Base-by-base conservation (phyloP, 129 eudicot genomes). In the Chrysanthemum lavandulifolium region DNA sequence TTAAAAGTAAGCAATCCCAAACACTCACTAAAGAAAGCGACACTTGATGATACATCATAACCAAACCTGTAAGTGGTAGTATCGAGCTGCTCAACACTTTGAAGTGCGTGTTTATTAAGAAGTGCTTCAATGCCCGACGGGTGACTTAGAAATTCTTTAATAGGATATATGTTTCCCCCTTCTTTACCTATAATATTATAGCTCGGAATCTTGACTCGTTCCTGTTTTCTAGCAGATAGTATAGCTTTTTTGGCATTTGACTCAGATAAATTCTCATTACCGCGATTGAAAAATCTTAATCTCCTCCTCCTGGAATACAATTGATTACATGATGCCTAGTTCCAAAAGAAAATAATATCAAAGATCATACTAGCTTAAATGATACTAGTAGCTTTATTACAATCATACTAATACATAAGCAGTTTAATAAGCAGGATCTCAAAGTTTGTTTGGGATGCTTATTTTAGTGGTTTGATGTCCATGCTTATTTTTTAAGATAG, bases 61-160 rank as follows among this genome's bases (percentile, higher is more conserved):
- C 13, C 59, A 7, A 60, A 92, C 98, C 98, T 87, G 88, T 87
- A 93, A 50, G 84, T 81, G 70, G 92, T 90, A 49, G 89, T 64
- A 77, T 81, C 97, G 53, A 93, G 84, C 51, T 82, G 78, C 71
- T 84, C 83, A 77, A 73, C 87, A 48, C 78, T 87, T 77, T 84
- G 85, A 71, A 93, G 71, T 54, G 92, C 92, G 16, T 76, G 76
- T 18, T 86, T 81, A 54, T 90, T 93, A 71, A 93, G 69, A 25
- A 93, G 83, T 63, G 98, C 85, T 77, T 90, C 86, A 50, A 87
- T 68, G 11, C 97, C 98, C 63, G 96, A 87, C 16, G 95, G 90
- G 54, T 93, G 96, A 57, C 85, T 79, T 36, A 93, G 74, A 86
- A 93, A 93, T 49, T 93, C 86, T 55, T 80, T 82, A 6, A 93